These are phyloP conservation scores for Stagonosporopsis chrysanthemi DNA, from an alignment of 2,329 filamentous ascomycete species.

Conservation along the genomic window DNA sequence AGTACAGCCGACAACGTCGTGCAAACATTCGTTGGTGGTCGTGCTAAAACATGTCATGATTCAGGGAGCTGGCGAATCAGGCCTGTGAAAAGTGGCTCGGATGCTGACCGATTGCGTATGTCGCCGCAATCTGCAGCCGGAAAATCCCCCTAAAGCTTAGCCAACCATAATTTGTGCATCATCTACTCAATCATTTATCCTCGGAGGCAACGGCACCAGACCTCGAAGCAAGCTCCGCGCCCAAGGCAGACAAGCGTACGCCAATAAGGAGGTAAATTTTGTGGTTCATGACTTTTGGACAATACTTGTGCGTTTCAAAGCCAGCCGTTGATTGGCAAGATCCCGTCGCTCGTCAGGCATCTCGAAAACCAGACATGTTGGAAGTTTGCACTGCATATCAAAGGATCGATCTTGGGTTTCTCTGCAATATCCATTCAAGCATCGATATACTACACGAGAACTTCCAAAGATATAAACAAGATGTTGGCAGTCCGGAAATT, in stretches of 20 bases:
- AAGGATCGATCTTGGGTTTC: neutral
- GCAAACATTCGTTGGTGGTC: neutral
- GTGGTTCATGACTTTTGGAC: neutral
- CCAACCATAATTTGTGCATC: neutral
- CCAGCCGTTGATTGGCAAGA: neutral
- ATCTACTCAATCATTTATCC: neutral
- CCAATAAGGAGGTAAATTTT: constrained; percentile 5
- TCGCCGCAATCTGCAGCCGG: constrained; percentile 6
- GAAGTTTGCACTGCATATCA: no score
- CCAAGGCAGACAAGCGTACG: constrained; percentile 7
- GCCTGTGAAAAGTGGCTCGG: neutral
- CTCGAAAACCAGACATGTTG: no score
- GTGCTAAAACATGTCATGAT: constrained; percentile 2
- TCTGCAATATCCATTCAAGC: neutral
- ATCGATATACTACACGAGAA: neutral
- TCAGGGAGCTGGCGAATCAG: constrained; percentile 2
- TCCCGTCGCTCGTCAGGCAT: neutral
- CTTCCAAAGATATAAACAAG: neutral
- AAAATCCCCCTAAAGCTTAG: constrained; percentile 3
- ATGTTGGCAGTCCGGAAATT: neutral
- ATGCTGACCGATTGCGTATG: neutral
- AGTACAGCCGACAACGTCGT: constrained; percentile 5
- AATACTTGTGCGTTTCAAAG: neutral
- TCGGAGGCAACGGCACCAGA: neutral
- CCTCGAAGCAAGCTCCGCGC: constrained; percentile 9